A percentile compares a stretch with the other conserved stretches of the same genome.
Evolutionary conservation across 2,329 filamentous ascomycete species (phyloP).

Genomic region (Fusarium domesticum): DNA sequence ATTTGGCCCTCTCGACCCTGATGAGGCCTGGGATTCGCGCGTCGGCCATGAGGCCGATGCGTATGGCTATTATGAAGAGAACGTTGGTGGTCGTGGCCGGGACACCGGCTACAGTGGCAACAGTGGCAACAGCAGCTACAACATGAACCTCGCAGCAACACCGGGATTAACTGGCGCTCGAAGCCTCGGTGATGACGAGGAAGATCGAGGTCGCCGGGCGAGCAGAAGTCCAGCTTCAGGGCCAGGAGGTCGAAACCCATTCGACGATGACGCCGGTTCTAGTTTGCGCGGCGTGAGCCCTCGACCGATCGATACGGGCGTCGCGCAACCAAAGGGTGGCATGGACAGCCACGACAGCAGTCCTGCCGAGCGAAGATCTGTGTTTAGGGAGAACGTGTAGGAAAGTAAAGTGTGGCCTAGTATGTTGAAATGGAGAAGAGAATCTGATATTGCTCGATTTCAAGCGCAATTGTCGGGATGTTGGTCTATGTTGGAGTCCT

Average conservation of each 20-base stretch:
- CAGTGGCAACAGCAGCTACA: constrained; percentile 42
- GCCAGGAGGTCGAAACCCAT: constrained; percentile 55
- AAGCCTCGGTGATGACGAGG: constrained; percentile 27
- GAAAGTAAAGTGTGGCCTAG: neutral
- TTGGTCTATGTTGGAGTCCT: too few relatives aligned
- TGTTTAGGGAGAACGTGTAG: constrained; percentile 68
- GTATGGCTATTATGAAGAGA: constrained; percentile 71
- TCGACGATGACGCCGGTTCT: constrained; percentile 65
- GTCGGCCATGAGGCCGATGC: constrained; percentile 70
- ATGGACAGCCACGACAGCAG: constrained; percentile 47
- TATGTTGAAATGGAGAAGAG: neutral
- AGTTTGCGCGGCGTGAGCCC: constrained; percentile 73
- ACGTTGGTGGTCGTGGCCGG: constrained; percentile 32
- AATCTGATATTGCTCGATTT: neutral
- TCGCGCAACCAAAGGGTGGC: constrained; percentile 26
- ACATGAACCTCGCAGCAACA: constrained; percentile 46
- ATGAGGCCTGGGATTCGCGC: constrained; percentile 81
- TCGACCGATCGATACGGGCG: constrained; percentile 60
- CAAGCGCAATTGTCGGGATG: neutral
- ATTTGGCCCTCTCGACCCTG: constrained; percentile 70
- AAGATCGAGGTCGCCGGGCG: constrained; percentile 42
- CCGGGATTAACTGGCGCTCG: constrained; percentile 28
- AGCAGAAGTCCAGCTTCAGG: constrained; percentile 42
- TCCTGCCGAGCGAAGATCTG: constrained; percentile 65
- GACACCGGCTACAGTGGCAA: constrained; percentile 33